Base-by-base conservation (phyloP, 139 green algal species). In the Yamagishiella unicocca region DNA sequence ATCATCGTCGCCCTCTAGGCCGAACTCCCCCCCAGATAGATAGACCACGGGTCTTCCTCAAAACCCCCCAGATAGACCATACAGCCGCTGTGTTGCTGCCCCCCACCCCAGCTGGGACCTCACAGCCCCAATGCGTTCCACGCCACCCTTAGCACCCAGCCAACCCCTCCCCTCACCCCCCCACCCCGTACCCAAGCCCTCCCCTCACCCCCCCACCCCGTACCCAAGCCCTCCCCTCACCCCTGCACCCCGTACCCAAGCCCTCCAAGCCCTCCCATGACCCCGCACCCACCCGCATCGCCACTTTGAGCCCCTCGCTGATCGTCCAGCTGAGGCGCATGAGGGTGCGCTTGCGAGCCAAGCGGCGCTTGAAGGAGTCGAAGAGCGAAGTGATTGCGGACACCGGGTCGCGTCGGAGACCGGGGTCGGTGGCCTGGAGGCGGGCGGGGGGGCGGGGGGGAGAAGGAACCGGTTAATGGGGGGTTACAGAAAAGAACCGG, bases 351-450 rank as follows among this genome's bases (percentile, higher is more conserved):
- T 82, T 82, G 25, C 75, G 46, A 0, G 50, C 22, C n/a, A 82
- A 50, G 6, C 75, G 75, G 4, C 75, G 45, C 35, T 61, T 61
- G 75, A 82, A 82, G 31, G 75, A 67, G 35, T 82, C 75, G 75
- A 82, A 82, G 17, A 82, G 75, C 0, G 46, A n/a, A 8, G 35
- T 68, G 4, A 82, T 9, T 8, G 31, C 75, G 5, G 75, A 33
- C 5, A 53, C 31, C 14, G 75, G 46, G 53, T 71, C 76, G 27
- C 27, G 72, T 8, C 72, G 72, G 27, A 42, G 27, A 14, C 17
- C 42, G 7, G 72, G 72, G 40, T 62, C 72, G 2, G 2, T 64
- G 42, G 72, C 72, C 72, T 80, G 72, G 27, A 27, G 67, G 67
- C n/a, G 31, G n/a, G 64, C 7, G 64, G 64, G 8, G n/a, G n/a